Percentiles rank a stretch among this genome's conserved stretches.
These are phyloP conservation scores for Pleurotus eryngii DNA, from an alignment of 768 basidiomycete genomes.

Conservation along the genomic window DNA sequence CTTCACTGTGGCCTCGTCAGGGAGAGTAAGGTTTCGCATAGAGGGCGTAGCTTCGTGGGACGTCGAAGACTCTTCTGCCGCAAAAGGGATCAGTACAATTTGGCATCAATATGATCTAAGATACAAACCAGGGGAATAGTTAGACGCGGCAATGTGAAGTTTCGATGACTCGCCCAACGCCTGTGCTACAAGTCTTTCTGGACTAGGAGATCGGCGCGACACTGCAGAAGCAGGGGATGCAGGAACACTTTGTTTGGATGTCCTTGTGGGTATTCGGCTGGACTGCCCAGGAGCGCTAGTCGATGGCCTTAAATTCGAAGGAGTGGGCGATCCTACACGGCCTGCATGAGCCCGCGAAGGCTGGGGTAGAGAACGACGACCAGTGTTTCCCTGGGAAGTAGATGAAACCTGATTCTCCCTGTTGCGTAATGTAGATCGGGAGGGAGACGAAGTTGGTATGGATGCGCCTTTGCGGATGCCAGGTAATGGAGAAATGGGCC, in stretches of 20 bases:
- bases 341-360: neutral
- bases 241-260: constrained; percentile 27
- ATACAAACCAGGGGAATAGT: neutral
- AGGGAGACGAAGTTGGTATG: neutral
- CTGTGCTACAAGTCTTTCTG: neutral
- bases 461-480: no score
- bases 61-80: constrained; percentile 8
- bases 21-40: constrained; percentile 12
- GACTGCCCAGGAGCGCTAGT: constrained; percentile 17
- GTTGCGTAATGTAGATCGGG: constrained; percentile 5
- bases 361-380: constrained; percentile 11
- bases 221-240: neutral
- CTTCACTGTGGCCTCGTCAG: constrained; percentile 1
- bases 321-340: constrained; percentile 19
- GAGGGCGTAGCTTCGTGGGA: constrained; percentile 24
- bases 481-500: neutral
- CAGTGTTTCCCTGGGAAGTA: neutral
- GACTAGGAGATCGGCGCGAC: constrained; percentile 7
- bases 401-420: constrained; percentile 1
- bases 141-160: neutral
- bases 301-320: constrained; percentile 19
- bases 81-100: neutral
- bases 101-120: neutral
- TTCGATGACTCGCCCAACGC: neutral
- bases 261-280: constrained; percentile 45